Evolutionary conservation across 2,329 filamentous ascomycete genomes (phyloP).

Genomic region (Trichophaea hybrida): DNA sequence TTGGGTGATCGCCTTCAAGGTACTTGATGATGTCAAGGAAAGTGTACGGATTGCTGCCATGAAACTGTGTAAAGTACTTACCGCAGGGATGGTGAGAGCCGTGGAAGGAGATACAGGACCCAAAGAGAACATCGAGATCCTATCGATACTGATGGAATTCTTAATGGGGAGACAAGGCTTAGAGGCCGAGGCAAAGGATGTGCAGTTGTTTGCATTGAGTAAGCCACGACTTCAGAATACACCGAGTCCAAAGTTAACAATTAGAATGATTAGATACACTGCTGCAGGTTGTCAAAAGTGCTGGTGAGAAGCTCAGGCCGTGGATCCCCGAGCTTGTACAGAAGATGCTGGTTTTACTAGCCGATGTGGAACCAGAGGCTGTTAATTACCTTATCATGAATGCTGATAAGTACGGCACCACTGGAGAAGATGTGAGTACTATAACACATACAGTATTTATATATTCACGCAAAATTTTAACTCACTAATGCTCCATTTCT

Average conservation of each 20-base stretch:
- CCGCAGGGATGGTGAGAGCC: constrained; percentile 61
- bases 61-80: constrained; percentile 67
- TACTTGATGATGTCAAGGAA: constrained; percentile 90
- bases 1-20: constrained; percentile 74
- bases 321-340: constrained; percentile 73
- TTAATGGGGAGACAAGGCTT: constrained; percentile 76
- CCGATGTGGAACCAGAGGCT: constrained; percentile 67
- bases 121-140: constrained; percentile 37
- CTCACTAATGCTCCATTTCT: not conserved
- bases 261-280: constrained; percentile 47
- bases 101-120: constrained; percentile 25
- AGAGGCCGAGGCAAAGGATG: constrained; percentile 76
- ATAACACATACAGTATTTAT: not conserved
- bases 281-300: constrained; percentile 78
- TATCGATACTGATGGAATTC: constrained; percentile 79
- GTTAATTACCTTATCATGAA: constrained; percentile 90
- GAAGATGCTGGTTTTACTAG: constrained; percentile 65
- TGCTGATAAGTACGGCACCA: constrained; percentile 67
- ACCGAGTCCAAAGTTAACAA: not conserved
- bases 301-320: constrained; percentile 59
- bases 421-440: constrained; percentile 48
- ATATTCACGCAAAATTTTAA: not conserved
- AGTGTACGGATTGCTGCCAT: constrained; percentile 71
- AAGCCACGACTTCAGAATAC: constrained; percentile 4
- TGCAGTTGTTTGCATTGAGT: constrained; percentile 57